Base-by-base conservation (phyloP, 179 eudicot species). In the Pouteria campechiana region DNA sequence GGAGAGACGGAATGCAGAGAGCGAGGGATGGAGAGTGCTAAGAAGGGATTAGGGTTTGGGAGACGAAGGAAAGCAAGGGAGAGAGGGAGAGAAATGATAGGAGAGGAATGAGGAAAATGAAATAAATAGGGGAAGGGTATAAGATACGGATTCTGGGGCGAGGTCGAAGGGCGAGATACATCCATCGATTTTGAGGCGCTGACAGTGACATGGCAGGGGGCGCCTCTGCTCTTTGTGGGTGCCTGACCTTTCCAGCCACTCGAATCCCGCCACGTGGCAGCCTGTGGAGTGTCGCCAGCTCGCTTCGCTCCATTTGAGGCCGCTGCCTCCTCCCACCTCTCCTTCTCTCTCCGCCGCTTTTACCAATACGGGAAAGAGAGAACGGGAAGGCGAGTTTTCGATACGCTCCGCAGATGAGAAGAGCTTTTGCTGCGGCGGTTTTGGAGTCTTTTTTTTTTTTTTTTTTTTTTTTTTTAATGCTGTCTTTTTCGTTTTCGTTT, bases 141-240 rank as follows among this genome's bases (percentile, higher is more conserved):
- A 52, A 29, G 34, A 42, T 45, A 54, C 48, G 60, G 48, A 59
- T 37, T 43, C 46, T n/a, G n/a, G n/a, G 60, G 50, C 54, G 64
- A 34, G 58, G 70, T 54, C 60, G 54, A 48, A 36, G 52, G 52
- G 41, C 54, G 61, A 46, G 52, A n/a, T n/a, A n/a, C n/a, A n/a
- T n/a, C n/a, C n/a, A n/a, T n/a, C n/a, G n/a, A n/a, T n/a, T n/a
- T n/a, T n/a, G n/a, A n/a, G n/a, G n/a, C n/a, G 50, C 30, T 45
- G 46, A 48, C 43, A 65, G 57, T 65, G 70, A 59, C 70, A 65
- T 34, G 57, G 65, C 61, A 59, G 58, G 46, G 32, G 52, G 61
- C 40, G 36, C n/a, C n/a, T 45, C 50, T 48, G 17, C 32, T 33
- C 43, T 32, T 29, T 45, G 46, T 51, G 69, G 37, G 42, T 29